A percentile compares a stretch with the other conserved stretches of the same genome.
Evolutionary conservation across 306 rosid species (phyloP).

Genomic region (Vigna mungo): DNA sequence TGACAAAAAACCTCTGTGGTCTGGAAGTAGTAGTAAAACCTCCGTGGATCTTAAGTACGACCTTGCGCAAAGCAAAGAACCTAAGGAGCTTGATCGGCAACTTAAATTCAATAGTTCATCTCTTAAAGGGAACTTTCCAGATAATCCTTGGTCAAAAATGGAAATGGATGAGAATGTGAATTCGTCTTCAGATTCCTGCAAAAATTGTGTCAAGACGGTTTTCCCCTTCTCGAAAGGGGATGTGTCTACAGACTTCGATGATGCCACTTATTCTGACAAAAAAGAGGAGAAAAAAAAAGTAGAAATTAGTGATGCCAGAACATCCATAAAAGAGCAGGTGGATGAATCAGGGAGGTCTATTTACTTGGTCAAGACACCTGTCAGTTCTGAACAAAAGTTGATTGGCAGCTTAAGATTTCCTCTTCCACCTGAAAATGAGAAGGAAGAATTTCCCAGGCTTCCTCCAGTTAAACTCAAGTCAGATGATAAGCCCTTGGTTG

Average conservation of each 20-base stretch:
- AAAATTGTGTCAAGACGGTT: conserved; percentile 80
- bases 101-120: conserved; percentile 55
- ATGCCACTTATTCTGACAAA: conserved; percentile 57
- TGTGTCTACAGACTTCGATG: conserved; percentile 55
- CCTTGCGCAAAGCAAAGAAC: conserved; percentile 54
- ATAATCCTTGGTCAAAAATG: conserved; percentile 69
- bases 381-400: conserved; percentile 48
- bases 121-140: conserved; percentile 63
- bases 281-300: conserved; percentile 69
- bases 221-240: conserved; percentile 78
- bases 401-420: conserved; percentile 63
- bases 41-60: conserved; percentile 55
- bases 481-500: conserved; percentile 73
- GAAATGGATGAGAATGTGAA: conserved; percentile 58
- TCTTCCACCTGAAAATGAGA: conserved; percentile 65
- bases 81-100: conserved; percentile 62
- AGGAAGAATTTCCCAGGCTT: conserved; percentile 87
- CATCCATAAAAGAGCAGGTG: conserved; percentile 78
- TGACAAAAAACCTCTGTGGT: conserved; percentile 67
- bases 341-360: conserved; percentile 86
- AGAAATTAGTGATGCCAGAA: conserved; percentile 63
- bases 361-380: conserved; percentile 67
- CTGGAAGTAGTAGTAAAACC: conserved; percentile 69
- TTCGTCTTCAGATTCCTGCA: conserved; percentile 74
- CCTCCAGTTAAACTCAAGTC: conserved; percentile 93